Evolutionary conservation across 169 alveolate genomes (phyloP).

Genomic region (Eimeria praecox): DNA sequence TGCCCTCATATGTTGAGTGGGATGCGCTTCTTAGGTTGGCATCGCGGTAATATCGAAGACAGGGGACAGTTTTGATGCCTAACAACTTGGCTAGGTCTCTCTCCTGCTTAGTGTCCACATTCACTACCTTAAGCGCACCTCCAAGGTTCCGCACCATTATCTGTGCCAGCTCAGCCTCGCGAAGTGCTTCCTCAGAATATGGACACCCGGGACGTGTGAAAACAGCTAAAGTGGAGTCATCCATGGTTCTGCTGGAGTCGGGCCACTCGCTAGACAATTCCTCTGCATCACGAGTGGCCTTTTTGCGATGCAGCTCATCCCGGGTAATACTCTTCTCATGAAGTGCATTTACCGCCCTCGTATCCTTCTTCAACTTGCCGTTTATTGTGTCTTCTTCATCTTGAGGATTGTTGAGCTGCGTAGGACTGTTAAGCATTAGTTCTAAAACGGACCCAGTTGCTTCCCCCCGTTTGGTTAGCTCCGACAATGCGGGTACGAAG

Average conservation of each 20-base stretch:
- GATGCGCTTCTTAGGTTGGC: background rate
- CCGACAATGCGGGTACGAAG: background rate
- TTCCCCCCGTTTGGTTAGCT: background rate
- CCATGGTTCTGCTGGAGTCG: background rate
- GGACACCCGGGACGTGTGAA: slow-evolving; percentile 18
- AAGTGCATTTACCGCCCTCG: background rate
- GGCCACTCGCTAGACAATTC: background rate
- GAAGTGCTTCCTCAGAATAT: slow-evolving; percentile 38
- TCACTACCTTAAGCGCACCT: background rate
- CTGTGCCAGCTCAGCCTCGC: slow-evolving; percentile 49
- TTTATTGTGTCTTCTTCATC: background rate
- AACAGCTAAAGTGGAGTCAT: slow-evolving; percentile 1
- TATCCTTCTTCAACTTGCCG: background rate
- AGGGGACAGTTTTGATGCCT: background rate
- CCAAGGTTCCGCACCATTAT: background rate
- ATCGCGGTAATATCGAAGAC: background rate
- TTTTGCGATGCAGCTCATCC: background rate
- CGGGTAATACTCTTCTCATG: no score
- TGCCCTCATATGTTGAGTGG: background rate
- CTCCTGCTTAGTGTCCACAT: background rate
- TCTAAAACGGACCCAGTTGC: background rate
- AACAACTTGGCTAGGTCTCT: background rate
- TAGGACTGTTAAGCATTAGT: background rate
- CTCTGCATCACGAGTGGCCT: background rate
- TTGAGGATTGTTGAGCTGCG: background rate